Base-by-base conservation (phyloP, 2,329 filamentous ascomycete genomes). In the Byssoonygena ceratinophila region DNA sequence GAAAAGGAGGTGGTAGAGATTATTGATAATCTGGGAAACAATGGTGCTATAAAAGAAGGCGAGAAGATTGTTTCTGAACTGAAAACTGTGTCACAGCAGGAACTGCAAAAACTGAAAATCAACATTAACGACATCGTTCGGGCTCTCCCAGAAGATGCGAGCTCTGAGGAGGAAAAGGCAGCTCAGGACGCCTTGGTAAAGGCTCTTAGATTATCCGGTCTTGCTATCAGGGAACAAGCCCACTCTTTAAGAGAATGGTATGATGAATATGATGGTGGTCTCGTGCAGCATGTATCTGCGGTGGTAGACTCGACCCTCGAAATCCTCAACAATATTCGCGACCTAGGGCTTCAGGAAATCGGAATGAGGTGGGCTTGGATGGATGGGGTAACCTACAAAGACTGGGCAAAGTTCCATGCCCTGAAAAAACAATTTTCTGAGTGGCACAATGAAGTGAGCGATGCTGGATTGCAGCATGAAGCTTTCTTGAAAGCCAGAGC, bases 321-420 rank as follows among this genome's bases (percentile, higher is more conserved):
- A 63, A 87, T 94, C 14, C 78, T 96, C 29, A 85, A 91, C 58
- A 80, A 81, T 63, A 90, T 92, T 55, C 82, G 87, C 39, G 85
- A 90, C 61, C 76, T 95, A 32, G 87, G 89, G 4, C 76, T 96
- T 31, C 87, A 94, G 65, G 87, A 94, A 66, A 88, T 96, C 51
- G 90, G 90, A 53, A 91, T 94, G 82, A 78, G 72, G 55, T 98
- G 92, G 90, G 89, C 91, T 11, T 94, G 87, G 84, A 92, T 89
- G 72, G 89, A 97, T 54, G 88, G 88, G 29, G 80, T 98, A 56
- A 94, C 91, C 1, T 96, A 98, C 75, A 90, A 94, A 67, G 89
- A 98, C 67, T 98, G 92, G 92, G 81, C 84, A 55, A 92, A 91
- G 66, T 98, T 95, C 64, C 89, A 97, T 66, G 81, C 86, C 55